Evolutionary conservation across 2,329 filamentous ascomycete genomes (phyloP), one percentile per base, ranked within the genome.

Genomic region (Venturia aucupariae): DNA sequence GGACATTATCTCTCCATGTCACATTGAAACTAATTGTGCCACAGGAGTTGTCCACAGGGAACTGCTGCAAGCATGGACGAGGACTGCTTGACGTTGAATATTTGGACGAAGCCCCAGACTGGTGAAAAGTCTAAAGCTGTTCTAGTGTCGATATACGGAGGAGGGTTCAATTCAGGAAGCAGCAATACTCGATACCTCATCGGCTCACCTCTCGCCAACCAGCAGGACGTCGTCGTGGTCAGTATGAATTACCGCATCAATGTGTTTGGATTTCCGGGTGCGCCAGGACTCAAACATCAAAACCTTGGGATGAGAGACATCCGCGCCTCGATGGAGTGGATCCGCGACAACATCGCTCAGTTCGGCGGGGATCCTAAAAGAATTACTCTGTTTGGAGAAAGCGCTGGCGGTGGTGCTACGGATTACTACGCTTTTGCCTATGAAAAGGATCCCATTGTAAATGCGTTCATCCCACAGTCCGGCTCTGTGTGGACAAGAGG

Each of bases 151-250:
- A 64, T 64, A 64, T 64, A 64, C 38, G 62, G 62, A 17, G 62
- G 62, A 22, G 62, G 46, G 6, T 64, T 64, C 41, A 38, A 32
- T 13, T 24, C 51, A 13, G 62, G 62, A n/a, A 38, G 27, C 22
- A 64, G 38, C 35, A 42, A 42, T 11, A 48, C 30, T 39, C 46
- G 32, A 19, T 55, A 71, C 39, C 71, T 72, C 60, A 72, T 68
- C 44, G 70, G 71, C 4, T 69, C 71, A 63, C 71, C 70, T 60
- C 67, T 73, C 19, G 66, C 71, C 19, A 68, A 70, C 64, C 64
- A 68, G 6, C 67, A 72, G 61, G 71, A 73, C 63, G 70, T 72
- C 6, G 69, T 73, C 5, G 71, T 72, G 8, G 70, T 73, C n/a
- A 72, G 69, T 3, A 51, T 67, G 27, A 73, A 72, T 46, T 68